A percentile compares a stretch with the other conserved stretches of the same genome.
Conservation (phyloP, 176 grass and related monocot species). For the Oryza glumipatula region DNA sequence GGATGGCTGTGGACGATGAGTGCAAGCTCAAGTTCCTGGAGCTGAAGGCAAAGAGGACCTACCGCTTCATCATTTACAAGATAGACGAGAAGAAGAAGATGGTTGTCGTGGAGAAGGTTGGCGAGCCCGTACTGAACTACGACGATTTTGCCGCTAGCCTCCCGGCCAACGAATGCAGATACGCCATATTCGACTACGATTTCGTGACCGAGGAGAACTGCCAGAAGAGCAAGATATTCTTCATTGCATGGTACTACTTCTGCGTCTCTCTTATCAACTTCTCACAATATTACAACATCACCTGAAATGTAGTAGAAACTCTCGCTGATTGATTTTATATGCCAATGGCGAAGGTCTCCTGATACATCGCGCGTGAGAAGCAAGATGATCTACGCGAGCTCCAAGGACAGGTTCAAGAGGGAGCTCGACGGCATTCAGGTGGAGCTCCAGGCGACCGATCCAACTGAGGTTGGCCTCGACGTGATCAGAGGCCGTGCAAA, state of each 20-base stretch:
- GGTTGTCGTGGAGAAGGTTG: slow-evolving; percentile 64
- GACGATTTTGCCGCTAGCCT: slow-evolving; percentile 57
- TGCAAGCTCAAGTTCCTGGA: slow-evolving; percentile 72
- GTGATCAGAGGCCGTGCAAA: slow-evolving; percentile 54
- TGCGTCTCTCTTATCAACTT: not conserved
- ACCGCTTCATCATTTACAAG: slow-evolving; percentile 79
- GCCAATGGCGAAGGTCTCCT: slow-evolving; percentile 39
- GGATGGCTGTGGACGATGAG: slow-evolving; percentile 69
- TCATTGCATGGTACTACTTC: slow-evolving; percentile 41
- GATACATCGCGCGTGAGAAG: slow-evolving; percentile 47
- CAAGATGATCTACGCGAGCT: slow-evolving; percentile 66
- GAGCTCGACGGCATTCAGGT: slow-evolving; percentile 62
- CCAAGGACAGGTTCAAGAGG: slow-evolving; percentile 65
- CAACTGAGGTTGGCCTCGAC: slow-evolving; percentile 43
- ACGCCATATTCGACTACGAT: slow-evolving; percentile 69
- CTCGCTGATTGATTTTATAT: not conserved
- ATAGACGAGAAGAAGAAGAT: slow-evolving; percentile 75
- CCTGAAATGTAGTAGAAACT: not conserved
- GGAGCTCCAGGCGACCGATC: slow-evolving; percentile 54
- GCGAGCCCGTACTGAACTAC: slow-evolving; percentile 50
- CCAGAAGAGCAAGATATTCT: slow-evolving; percentile 69
- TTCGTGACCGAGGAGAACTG: slow-evolving; percentile 64
- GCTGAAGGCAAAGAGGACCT: slow-evolving; percentile 67
- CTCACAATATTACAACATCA: not conserved
- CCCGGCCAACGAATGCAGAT: slow-evolving; percentile 61